A percentile compares a stretch with the other conserved stretches of the same genome.
Evolutionary conservation across 768 basidiomycete genomes (phyloP).

Genomic region (Rhodosporidiobolus odoratus): DNA sequence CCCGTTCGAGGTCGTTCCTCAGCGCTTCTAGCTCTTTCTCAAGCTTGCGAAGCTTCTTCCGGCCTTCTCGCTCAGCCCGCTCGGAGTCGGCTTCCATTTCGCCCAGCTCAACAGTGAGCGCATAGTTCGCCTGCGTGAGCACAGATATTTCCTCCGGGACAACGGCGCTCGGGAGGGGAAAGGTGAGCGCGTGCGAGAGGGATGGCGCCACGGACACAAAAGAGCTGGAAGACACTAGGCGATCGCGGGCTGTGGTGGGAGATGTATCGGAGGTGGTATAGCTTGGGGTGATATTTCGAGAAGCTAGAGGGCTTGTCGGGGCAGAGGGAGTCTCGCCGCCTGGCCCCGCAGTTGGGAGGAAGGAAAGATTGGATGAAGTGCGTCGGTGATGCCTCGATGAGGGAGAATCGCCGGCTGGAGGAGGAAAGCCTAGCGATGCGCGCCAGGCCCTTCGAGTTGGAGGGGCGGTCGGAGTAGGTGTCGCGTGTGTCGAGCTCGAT

Average conservation of each 20-base stretch:
- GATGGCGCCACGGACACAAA: conserved; percentile 9
- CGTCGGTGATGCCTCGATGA: neutral
- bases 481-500: neutral
- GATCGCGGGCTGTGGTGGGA: conserved; percentile 3
- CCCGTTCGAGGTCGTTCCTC: conserved; percentile 31
- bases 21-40: conserved; percentile 39
- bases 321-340: too few species aligned
- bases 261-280: neutral
- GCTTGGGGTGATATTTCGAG: neutral
- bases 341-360: neutral
- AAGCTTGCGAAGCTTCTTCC: conserved; percentile 35
- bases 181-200: neutral
- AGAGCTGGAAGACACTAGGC: conserved; percentile 6
- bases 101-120: conserved; percentile 18
- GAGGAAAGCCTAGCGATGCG: conserved; percentile 16
- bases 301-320: neutral
- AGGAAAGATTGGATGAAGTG: conserved; percentile 1
- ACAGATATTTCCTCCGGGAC: conserved; percentile 2
- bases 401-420: neutral
- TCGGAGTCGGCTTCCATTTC: conserved; percentile 32
- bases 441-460: conserved; percentile 5
- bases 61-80: conserved; percentile 21
- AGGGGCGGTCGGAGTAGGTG: neutral
- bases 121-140: conserved; percentile 30
- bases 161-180: neutral